Conservation (phyloP, 192 early-diverging fungal species). For the Mortierella hygrophila region DNA sequence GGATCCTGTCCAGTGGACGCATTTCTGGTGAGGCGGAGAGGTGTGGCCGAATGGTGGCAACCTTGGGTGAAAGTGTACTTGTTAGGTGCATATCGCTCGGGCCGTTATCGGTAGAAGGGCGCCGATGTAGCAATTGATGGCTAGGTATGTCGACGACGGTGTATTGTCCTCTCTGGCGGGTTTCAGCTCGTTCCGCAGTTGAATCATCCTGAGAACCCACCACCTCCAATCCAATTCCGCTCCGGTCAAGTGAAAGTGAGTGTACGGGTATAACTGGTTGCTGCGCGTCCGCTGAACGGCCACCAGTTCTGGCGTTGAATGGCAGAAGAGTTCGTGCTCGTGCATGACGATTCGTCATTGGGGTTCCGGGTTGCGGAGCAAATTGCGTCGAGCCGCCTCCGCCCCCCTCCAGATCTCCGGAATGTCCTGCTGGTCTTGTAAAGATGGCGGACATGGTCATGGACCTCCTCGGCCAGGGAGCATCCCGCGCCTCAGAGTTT, state of each 20-base stretch:
- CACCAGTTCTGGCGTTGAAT: background rate
- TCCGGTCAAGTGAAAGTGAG: background rate
- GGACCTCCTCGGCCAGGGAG: background rate
- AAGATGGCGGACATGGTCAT: conserved; percentile 2
- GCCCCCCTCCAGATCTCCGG: background rate
- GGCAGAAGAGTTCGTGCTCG: background rate
- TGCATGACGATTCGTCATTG: background rate
- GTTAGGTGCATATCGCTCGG: background rate
- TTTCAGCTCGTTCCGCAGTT: background rate
- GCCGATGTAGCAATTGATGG: background rate
- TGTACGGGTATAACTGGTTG: background rate
- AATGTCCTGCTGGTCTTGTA: background rate
- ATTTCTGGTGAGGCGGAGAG: background rate
- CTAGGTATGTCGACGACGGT: conserved; percentile 11
- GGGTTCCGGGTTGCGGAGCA: background rate
- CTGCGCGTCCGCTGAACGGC: background rate
- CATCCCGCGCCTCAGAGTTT: background rate
- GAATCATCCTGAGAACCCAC: background rate
- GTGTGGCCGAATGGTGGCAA: background rate
- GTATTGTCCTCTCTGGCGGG: background rate
- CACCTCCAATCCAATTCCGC: background rate
- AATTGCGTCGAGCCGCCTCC: background rate
- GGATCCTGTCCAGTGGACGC: background rate
- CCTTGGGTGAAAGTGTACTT: background rate
- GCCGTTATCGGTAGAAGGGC: background rate